phyloP scores from a whole-genome alignment of 176 grass and related monocot genomes.

The Coix lacrymajobi region DNA sequence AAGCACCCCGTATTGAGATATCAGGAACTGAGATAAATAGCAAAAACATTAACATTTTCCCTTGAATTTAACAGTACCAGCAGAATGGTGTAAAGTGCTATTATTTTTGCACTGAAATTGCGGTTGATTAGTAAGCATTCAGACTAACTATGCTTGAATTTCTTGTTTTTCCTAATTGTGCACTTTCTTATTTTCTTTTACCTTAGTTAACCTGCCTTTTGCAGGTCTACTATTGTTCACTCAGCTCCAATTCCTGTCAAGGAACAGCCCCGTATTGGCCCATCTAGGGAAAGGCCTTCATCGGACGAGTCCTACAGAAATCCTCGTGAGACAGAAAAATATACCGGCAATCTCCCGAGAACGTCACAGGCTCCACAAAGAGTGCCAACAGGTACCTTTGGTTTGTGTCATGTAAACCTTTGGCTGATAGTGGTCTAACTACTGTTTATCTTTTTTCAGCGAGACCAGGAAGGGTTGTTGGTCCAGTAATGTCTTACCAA shows the following conservation, averaged over 20 bases:
- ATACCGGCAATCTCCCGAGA: conserved; percentile 26
- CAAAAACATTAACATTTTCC: background rate
- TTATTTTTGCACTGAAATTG: background rate
- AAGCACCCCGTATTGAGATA: background rate
- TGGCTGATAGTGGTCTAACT: conserved; percentile 6
- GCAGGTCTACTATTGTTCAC: conserved; percentile 92
- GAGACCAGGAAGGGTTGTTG: conserved; percentile 80
- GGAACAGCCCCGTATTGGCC: conserved; percentile 46
- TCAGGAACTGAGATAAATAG: background rate
- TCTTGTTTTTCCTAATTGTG: background rate
- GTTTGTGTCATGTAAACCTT: background rate
- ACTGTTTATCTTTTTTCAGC: conserved; percentile 45
- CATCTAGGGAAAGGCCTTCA: conserved; percentile 51
- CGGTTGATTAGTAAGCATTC: background rate
- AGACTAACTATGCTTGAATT: background rate
- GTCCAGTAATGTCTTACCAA: conserved; percentile 61
- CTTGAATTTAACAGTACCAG: background rate
- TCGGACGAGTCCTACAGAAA: conserved; percentile 49
- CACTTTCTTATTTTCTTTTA: conserved; percentile 6
- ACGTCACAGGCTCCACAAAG: conserved; percentile 64
- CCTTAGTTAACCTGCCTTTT: background rate
- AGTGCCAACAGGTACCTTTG: conserved; percentile 53
- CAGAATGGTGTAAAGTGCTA: background rate
- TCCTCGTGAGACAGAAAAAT: conserved; percentile 28
- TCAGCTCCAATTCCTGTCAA: conserved; percentile 61